Evolutionary conservation across 2,329 filamentous ascomycete species (phyloP), one percentile per base, ranked within the genome.

Genomic region (Hymenoscyphus occultus): DNA sequence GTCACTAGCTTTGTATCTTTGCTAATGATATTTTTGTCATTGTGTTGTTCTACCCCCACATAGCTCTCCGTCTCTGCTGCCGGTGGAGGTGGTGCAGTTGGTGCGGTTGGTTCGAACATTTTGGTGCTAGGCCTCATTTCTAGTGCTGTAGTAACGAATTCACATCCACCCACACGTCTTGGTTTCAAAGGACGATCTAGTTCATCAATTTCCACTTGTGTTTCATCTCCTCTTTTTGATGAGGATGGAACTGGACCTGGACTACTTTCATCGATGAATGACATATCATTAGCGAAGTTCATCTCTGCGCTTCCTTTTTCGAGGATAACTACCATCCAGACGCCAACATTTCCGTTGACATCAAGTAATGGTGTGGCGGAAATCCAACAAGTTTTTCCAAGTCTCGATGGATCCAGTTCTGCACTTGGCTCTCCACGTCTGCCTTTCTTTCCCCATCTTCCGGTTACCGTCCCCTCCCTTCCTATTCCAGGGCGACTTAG

Each of bases 321-420:
- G 13, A 68, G 48, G n/a, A 68, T 60, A 2, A 68, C 62, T 14
- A 68, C 60, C 67, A 68, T 66, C 67, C 64, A 68, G 3, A 68
- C 67, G 1, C 67, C 67, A 6, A 64, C 58, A 5, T 48, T 58
- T 7, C 64, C 62, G 22, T 65, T 61, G 1, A 22, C 39, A 35
- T 63, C 67, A 2, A 66, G 32, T 31, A 68, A 19, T 6, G 64
- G 67, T n/a, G 64, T 68, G 4, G 62, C 64, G 12, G 64, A 66
- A 13, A 68, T 63, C 64, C 62, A 68, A 5, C 39, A 60, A 12
- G 59, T 51, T 35, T 51, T 60, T n/a, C 59, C 59, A 16, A 60
- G 40, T 5, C 14, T 45, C 0, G 59, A 19, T 39, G 60, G n/a
- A 48, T 48, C 56, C 45, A 48, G 28, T 59, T 61, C 62, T 9